phyloP scores from a whole-genome alignment of 1,139 yeast genomes.

The Geotrichum macrosporum region DNA sequence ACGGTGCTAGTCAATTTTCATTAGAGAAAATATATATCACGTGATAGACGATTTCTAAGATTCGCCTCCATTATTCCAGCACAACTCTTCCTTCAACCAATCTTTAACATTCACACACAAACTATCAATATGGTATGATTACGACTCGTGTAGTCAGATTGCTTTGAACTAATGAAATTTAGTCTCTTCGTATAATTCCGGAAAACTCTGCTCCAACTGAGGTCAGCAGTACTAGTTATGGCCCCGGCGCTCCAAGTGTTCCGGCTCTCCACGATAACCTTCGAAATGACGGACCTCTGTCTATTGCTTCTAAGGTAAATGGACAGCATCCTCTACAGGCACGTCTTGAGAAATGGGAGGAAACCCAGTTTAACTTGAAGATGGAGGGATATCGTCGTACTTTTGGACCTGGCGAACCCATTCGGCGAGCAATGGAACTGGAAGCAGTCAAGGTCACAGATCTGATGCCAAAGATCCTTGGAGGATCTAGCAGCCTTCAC shows the following conservation, averaged over 20 bases:
- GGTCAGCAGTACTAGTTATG: slow-evolving; percentile 28
- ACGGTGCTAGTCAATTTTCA: too few relatives aligned
- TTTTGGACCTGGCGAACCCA: slow-evolving; percentile 92
- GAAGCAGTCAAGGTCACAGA: slow-evolving; percentile 69
- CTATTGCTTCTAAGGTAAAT: slow-evolving; percentile 62
- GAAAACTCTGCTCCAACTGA: slow-evolving; percentile 25
- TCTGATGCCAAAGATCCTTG: slow-evolving; percentile 61
- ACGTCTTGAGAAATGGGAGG: slow-evolving; percentile 75
- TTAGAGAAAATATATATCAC: too few relatives aligned
- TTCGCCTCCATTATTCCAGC: too few relatives aligned
- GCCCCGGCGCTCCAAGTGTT: slow-evolving; percentile 33
- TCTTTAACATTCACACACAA: background rate
- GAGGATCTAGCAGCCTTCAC: slow-evolving; percentile 50
- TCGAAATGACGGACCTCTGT: slow-evolving; percentile 28
- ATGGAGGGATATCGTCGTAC: slow-evolving; percentile 76
- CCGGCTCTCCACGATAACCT: slow-evolving; percentile 32
- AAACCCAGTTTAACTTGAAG: slow-evolving; percentile 62
- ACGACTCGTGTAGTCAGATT: background rate
- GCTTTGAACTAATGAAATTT: background rate
- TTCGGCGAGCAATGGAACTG: slow-evolving; percentile 83
- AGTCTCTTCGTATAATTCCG: slow-evolving; percentile 33
- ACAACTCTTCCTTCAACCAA: too few relatives aligned
- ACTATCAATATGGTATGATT: slow-evolving; percentile 12
- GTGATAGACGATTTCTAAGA: too few relatives aligned
- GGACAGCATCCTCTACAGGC: slow-evolving; percentile 84